A percentile compares a stretch with the other conserved stretches of the same genome.
These are phyloP conservation scores for Pichia cactophila DNA, from an alignment of 1,139 yeast genomes.

Conservation along the genomic window DNA sequence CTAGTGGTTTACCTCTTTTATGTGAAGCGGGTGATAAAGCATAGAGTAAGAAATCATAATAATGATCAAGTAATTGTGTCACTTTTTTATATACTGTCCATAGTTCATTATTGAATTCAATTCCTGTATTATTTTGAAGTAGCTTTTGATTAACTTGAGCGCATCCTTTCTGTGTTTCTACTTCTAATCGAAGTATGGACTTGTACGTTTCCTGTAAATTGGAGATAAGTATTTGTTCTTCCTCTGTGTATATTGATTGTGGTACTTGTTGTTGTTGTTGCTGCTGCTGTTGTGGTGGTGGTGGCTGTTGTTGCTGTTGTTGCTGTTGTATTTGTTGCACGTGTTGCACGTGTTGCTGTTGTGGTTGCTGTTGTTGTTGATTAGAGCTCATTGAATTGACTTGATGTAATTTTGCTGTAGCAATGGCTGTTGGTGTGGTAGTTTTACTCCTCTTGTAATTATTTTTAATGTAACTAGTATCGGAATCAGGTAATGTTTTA, in stretches of 20 bases:
- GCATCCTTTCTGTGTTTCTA: slow-evolving; percentile 62
- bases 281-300: slow-evolving; percentile 29
- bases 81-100: slow-evolving; percentile 70
- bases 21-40: slow-evolving; percentile 61
- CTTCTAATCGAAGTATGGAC: slow-evolving; percentile 58
- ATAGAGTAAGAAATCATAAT: slow-evolving; percentile 61
- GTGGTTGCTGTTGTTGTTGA: background rate
- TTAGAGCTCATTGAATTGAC: slow-evolving; percentile 13
- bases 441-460: slow-evolving; percentile 11
- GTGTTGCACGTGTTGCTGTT: slow-evolving; percentile 1
- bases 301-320: slow-evolving; percentile 3
- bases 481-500: background rate
- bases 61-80: slow-evolving; percentile 56
- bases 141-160: slow-evolving; percentile 45
- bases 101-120: slow-evolving; percentile 53
- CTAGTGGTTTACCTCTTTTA: slow-evolving; percentile 67
- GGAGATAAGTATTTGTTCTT: slow-evolving; percentile 63
- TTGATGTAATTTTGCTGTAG: background rate
- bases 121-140: slow-evolving; percentile 40
- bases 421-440: background rate
- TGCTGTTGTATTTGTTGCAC: slow-evolving; percentile 1
- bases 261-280: slow-evolving; percentile 22
- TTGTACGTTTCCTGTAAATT: slow-evolving; percentile 69
- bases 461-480: background rate
- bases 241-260: slow-evolving; percentile 44